A percentile compares a stretch with the other conserved stretches of the same genome.
Evolutionary conservation across 192 early-diverging fungal genomes (phyloP).

Genomic region (Backusella circina): DNA sequence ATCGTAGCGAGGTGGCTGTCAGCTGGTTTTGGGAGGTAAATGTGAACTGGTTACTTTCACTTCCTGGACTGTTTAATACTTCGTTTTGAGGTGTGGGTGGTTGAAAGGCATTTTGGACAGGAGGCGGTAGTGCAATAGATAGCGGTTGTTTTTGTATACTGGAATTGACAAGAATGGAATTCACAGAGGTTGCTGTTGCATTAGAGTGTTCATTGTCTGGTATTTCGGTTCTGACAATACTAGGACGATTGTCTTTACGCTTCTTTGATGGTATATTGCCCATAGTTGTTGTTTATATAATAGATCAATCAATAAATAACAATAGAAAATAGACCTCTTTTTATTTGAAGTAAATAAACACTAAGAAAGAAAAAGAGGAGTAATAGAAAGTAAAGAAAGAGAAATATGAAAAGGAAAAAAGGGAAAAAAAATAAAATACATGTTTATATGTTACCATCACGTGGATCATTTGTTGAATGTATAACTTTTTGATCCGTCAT

Average conservation of each 20-base stretch:
- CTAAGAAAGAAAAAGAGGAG: not conserved
- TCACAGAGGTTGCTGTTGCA: slow-evolving; percentile 9
- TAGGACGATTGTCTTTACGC: slow-evolving; percentile 2
- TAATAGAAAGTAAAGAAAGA: not conserved
- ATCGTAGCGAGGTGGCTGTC: slow-evolving; percentile 22
- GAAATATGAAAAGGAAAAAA: not conserved
- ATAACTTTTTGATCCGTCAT: not conserved
- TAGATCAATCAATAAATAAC: not conserved
- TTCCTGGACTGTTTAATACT: not conserved
- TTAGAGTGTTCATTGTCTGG: slow-evolving; percentile 14
- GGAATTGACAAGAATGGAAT: slow-evolving; percentile 16
- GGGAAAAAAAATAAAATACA: not conserved
- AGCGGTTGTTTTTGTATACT: not conserved
- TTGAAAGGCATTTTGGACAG: not conserved
- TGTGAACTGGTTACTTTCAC: slow-evolving; percentile 22
- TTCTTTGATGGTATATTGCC: slow-evolving; percentile 12
- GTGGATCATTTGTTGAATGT: not conserved
- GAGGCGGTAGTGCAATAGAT: not conserved
- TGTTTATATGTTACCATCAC: slow-evolving; percentile 1
- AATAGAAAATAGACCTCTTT: not conserved
- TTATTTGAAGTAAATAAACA: not conserved
- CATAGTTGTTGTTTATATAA: not conserved
- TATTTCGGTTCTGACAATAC: not conserved
- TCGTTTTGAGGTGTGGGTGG: not conserved
- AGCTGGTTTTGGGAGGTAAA: slow-evolving; percentile 31